Base-by-base conservation (phyloP, 1,284 basidiomycete species). In the Cronartium ribicola region DNA sequence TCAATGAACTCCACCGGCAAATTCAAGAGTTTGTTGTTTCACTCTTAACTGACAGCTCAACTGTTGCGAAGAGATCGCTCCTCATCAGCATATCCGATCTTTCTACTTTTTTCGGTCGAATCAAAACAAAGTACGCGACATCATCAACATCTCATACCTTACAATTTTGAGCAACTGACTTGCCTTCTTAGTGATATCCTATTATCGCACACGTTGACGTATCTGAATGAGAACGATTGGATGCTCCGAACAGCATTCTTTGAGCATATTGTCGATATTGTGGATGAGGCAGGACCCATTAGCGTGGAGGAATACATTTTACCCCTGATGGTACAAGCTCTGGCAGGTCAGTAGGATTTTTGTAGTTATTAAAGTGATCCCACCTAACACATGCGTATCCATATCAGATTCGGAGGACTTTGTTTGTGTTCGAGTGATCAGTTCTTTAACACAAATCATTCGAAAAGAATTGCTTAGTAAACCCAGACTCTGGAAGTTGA, bases 171-270 rank as follows among this genome's bases (percentile, higher is more conserved):
- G 5, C 13, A 70, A 37, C 67, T 13, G 5, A 40, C 36, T 67
- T 39, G 22, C n/a, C 37, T 48, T 55, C 63, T 8, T 43, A 75
- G 72, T 82, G 94, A 98, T 78, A 90, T 95, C 3, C 84, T 99
- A 5, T 84, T 98, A 22, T 94, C 92, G 77, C 94, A 98, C 81
- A 95, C 98, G 89, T 94, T 98, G 81, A 98, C 96, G 0, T 98
- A 97, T 79, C 85, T 98, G 77, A 98, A 98, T 80, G 94, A 98
- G 79, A 92, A 96, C 79, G 81, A 83, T 41, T 98, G 95, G 94
- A 83, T 90, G 29, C 83, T 98, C 60, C 86, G 96, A 1, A 87
- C 89, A 77, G 91, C 92, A 0, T 98, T 98, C 81, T 97, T 98
- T 79, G 93, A 96, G 80, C 91, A 91, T 76, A 92, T 98, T 37